Conservation (phyloP, 2,329 filamentous ascomycete species). For the Colletotrichum nymphaeae region DNA sequence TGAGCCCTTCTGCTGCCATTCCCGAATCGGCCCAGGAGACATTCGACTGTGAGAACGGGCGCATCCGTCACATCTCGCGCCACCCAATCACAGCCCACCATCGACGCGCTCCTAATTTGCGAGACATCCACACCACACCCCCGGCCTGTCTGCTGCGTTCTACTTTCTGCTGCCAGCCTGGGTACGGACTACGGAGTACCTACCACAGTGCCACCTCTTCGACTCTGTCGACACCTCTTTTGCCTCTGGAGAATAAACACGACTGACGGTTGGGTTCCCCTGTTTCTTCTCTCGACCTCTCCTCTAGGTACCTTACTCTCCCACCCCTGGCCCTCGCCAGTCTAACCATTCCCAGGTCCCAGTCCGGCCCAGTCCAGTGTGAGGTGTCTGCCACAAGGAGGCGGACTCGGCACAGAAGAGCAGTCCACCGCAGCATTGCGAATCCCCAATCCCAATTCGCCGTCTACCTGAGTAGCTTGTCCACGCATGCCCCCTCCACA, state of each 20-base stretch:
- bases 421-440: background rate
- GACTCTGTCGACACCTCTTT: background rate
- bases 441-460: background rate
- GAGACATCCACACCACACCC: slow-evolving; percentile 21
- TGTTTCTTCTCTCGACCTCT: background rate
- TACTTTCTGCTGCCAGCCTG: background rate
- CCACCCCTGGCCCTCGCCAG: slow-evolving; percentile 3
- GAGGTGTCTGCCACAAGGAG: background rate
- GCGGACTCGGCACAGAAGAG: background rate
- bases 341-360: slow-evolving; percentile 1
- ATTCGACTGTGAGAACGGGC: slow-evolving; percentile 24
- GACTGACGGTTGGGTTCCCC: slow-evolving; percentile 2
- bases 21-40: slow-evolving; percentile 24
- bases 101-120: slow-evolving; percentile 33
- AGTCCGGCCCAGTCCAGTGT: background rate
- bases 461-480: background rate
- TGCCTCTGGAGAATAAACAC: slow-evolving; percentile 15
- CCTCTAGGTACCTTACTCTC: background rate
- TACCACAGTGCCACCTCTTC: background rate
- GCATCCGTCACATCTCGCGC: slow-evolving; percentile 34
- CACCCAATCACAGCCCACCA: slow-evolving; percentile 20
- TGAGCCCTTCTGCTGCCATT: slow-evolving; percentile 1
- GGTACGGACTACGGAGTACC: no score
- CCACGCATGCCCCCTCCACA: slow-evolving; percentile 13
- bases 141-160: background rate